Base-by-base conservation (phyloP, 108 stramenopile species). In the Chaetoceros muelleri region DNA sequence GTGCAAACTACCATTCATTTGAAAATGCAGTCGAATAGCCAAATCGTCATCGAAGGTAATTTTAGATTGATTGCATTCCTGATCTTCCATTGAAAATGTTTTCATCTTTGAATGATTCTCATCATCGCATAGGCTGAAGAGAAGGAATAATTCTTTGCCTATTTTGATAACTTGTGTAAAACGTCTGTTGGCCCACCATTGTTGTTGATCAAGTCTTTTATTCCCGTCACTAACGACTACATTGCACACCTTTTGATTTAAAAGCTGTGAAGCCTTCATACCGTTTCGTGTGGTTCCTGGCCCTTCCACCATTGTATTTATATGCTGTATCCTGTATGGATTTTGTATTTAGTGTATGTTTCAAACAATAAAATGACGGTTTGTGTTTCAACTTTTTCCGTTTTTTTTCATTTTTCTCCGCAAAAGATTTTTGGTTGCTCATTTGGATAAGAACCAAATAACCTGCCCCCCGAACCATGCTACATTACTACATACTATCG, bases 301-400 rank as follows among this genome's bases (percentile, higher is more conserved):
- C 16, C 80, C 80, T 62, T 81, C 80, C 27, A 78, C 77, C 80
- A 81, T 81, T 53, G 49, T 62, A n/a, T n/a, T n/a, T n/a, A n/a
- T n/a, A n/a, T n/a, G n/a, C n/a, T n/a, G n/a, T n/a, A n/a, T n/a
- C n/a, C n/a, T n/a, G n/a, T n/a, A n/a, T n/a, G n/a, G n/a, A n/a
- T n/a, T n/a, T n/a, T n/a, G n/a, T n/a, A n/a, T n/a, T n/a, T n/a
- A n/a, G n/a, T n/a, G n/a, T n/a, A n/a, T n/a, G n/a, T n/a, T n/a
- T n/a, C n/a, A n/a, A n/a, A n/a, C n/a, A n/a, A n/a, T n/a, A n/a
- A n/a, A n/a, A n/a, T n/a, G n/a, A n/a, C n/a, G n/a, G n/a, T n/a
- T n/a, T n/a, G n/a, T n/a, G n/a, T n/a, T n/a, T n/a, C n/a, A n/a
- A n/a, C n/a, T n/a, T n/a, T n/a, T n/a, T n/a, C n/a, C n/a, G n/a